A percentile compares a stretch with the other conserved stretches of the same genome.
phyloP scores from a whole-genome alignment of 2,329 filamentous ascomycete species.

The Arthrocladium fulminans region DNA sequence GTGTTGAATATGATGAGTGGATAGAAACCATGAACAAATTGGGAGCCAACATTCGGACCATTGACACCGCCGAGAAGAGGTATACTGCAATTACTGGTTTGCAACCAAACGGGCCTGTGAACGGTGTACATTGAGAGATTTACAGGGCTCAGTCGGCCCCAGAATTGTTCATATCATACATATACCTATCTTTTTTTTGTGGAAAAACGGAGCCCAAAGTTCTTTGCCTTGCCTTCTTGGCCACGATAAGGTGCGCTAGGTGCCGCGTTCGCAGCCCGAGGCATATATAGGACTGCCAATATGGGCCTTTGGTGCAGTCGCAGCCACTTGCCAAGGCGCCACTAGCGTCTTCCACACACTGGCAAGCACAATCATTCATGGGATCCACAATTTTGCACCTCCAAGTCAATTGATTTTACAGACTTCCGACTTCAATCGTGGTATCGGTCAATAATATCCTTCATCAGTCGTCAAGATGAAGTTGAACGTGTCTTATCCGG shows the following conservation, averaged over 20 bases:
- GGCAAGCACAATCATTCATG: too few species aligned
- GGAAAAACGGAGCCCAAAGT: too few species aligned
- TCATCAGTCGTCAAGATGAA: conserved; percentile 47
- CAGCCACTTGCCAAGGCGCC: not conserved
- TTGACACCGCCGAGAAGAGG: conserved; percentile 70
- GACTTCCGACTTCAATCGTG: too few species aligned
- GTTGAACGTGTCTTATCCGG: conserved; percentile 79
- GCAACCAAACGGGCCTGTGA: not conserved
- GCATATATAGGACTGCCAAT: not conserved
- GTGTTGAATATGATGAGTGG: conserved; percentile 83
- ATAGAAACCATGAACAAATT: conserved; percentile 97
- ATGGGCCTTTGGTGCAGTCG: not conserved
- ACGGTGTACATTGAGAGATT: not conserved
- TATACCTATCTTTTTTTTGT: too few species aligned
- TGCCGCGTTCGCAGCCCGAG: not conserved
- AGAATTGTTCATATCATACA: not conserved
- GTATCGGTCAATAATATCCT: not conserved
- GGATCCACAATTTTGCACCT: not conserved
- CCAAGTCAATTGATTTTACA: too few species aligned
- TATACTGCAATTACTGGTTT: conserved; percentile 40
- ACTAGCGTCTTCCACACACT: not conserved
- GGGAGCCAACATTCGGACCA: conserved; percentile 78
- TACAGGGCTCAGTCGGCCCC: not conserved
- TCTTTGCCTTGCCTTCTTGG: not conserved
- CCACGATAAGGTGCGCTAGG: not conserved